A percentile compares a stretch with the other conserved stretches of the same genome.
phyloP scores from a whole-genome alignment of 176 grass and related monocot genomes.

The Cocos nucifera region DNA sequence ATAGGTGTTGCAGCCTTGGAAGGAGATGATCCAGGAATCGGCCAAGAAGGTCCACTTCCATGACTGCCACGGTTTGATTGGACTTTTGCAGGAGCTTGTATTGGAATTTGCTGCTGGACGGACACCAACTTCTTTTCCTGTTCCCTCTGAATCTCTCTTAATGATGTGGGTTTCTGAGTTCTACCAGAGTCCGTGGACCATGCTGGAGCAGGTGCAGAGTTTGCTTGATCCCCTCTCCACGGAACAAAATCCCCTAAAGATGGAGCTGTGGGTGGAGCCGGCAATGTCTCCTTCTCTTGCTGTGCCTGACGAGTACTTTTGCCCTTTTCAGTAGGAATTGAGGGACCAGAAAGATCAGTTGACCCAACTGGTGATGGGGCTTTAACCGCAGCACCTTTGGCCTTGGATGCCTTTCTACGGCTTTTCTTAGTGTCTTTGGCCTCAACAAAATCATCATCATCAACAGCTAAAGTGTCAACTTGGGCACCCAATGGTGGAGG shows the following conservation, averaged over 20 bases:
- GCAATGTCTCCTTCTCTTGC: slow-evolving; percentile 54
- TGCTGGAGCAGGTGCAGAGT: slow-evolving; percentile 51
- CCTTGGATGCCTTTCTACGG: slow-evolving; percentile 71
- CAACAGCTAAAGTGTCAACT: slow-evolving; percentile 34
- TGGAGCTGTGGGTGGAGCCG: slow-evolving; percentile 53
- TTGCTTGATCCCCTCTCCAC: slow-evolving; percentile 71
- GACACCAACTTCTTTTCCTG: slow-evolving; percentile 53
- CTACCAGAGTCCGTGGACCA: slow-evolving; percentile 82
- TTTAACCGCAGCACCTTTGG: slow-evolving; percentile 47
- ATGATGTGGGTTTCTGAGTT: slow-evolving; percentile 51
- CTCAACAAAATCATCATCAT: slow-evolving; percentile 87
- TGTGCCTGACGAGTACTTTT: slow-evolving; percentile 39
- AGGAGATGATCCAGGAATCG: slow-evolving; percentile 68
- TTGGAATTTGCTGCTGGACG: slow-evolving; percentile 41
- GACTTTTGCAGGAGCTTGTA: slow-evolving; percentile 31
- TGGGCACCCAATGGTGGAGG: slow-evolving; percentile 27
- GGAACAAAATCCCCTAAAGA: slow-evolving; percentile 95
- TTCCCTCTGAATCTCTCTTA: slow-evolving; percentile 89
- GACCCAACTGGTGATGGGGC: slow-evolving; percentile 38
- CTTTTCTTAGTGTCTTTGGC: slow-evolving; percentile 90
- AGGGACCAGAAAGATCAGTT: slow-evolving; percentile 34
- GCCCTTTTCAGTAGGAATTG: slow-evolving; percentile 37
- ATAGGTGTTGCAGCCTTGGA: slow-evolving; percentile 53
- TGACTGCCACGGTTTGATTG: slow-evolving; percentile 37
- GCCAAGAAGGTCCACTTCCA: slow-evolving; percentile 54